Evolutionary conservation across 306 rosid species (phyloP).

Genomic region (Dryas alaskensis): DNA sequence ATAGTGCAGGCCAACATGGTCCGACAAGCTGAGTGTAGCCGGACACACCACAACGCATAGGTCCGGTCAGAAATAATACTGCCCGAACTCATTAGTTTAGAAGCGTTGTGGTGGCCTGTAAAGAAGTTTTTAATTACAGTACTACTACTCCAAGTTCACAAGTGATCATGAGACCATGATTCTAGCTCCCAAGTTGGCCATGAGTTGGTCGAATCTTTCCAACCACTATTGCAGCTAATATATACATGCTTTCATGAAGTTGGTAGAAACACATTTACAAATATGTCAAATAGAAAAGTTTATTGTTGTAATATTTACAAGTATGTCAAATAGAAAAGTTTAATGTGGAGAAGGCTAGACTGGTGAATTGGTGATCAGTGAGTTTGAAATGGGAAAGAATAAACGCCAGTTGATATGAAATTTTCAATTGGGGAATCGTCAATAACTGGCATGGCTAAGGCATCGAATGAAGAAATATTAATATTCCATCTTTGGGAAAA

Average conservation of each 20-base stretch:
- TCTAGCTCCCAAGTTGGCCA: not conserved
- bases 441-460: too few species aligned
- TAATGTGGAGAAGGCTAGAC: too few species aligned
- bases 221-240: not conserved
- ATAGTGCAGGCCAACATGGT: constrained; percentile 64
- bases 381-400: not conserved
- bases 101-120: not conserved
- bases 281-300: not conserved
- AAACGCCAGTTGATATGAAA: not conserved
- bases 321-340: not conserved
- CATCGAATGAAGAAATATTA: too few species aligned
- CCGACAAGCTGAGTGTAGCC: constrained; percentile 46
- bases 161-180: not conserved
- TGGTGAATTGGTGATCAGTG: too few species aligned
- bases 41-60: constrained; percentile 30
- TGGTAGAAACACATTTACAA: not conserved
- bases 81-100: not conserved
- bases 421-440: not conserved
- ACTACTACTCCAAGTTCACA: constrained; percentile 1
- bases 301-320: not conserved
- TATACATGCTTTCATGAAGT: not conserved
- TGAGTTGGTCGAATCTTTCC: constrained; percentile 1
- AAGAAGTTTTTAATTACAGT: not conserved
- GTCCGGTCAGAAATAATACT: constrained; percentile 15
- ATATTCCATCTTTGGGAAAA: not conserved